phyloP scores from a whole-genome alignment of 2,329 filamentous ascomycete species.

The Dactylellina sp. region DNA sequence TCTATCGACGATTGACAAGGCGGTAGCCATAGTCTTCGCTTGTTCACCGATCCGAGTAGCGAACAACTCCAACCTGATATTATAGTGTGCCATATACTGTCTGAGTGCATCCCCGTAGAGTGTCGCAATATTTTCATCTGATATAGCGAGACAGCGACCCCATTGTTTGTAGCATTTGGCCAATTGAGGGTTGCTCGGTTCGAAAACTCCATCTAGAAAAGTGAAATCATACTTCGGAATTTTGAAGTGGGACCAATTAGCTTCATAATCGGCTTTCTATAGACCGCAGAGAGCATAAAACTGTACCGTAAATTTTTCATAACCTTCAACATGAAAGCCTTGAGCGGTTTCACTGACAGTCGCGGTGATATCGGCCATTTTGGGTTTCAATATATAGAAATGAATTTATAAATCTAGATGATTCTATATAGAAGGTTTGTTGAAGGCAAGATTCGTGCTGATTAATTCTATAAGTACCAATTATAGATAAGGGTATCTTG shows the following conservation, averaged over 20 bases:
- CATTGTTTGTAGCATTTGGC: conserved; percentile 75
- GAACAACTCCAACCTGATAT: conserved; percentile 73
- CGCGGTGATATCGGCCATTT: conserved; percentile 63
- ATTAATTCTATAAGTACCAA: too few species aligned
- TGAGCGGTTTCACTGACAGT: conserved; percentile 73
- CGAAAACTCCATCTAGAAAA: conserved; percentile 77
- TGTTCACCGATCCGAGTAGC: conserved; percentile 81
- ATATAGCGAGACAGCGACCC: conserved; percentile 75
- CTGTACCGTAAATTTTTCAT: conserved; percentile 75
- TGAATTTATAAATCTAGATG: neutral
- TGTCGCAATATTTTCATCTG: conserved; percentile 77
- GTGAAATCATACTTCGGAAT: conserved; percentile 75
- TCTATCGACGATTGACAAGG: conserved; percentile 76
- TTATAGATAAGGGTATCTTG: too few species aligned
- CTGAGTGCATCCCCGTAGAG: conserved; percentile 76
- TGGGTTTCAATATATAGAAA: neutral
- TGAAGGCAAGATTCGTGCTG: too few species aligned
- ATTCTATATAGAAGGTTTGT: too few species aligned
- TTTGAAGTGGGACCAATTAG: neutral
- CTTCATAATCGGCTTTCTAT: neutral
- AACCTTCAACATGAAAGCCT: conserved; percentile 78
- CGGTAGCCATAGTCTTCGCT: conserved; percentile 78
- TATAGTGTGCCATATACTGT: conserved; percentile 75
- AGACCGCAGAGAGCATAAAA: neutral
- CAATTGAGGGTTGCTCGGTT: conserved; percentile 71